A percentile compares a stretch with the other conserved stretches of the same genome.
Evolutionary conservation across 2,329 filamentous ascomycete genomes (phyloP).

Genomic region (Xylariaceae sp.): DNA sequence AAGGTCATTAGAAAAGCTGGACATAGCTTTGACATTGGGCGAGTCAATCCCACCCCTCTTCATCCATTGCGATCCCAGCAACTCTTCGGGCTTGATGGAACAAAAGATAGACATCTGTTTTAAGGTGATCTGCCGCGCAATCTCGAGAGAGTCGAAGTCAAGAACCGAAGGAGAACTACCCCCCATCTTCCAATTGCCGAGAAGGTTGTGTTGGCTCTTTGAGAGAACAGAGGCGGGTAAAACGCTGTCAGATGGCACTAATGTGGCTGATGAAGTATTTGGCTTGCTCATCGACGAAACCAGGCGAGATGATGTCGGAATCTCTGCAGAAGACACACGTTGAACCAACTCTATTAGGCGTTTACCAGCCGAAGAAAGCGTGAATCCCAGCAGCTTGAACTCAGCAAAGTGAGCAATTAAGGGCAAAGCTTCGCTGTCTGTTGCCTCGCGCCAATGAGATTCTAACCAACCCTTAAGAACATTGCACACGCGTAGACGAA

Average conservation of each 20-base stretch:
- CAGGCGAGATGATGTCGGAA: conserved; percentile 79
- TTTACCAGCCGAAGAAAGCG: conserved; percentile 78
- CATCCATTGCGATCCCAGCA: conserved; percentile 91
- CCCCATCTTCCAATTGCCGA: conserved; percentile 78
- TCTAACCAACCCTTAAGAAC: conserved; percentile 97
- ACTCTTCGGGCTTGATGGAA: conserved; percentile 88
- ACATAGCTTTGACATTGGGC: conserved; percentile 93
- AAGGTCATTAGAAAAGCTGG: conserved; percentile 87
- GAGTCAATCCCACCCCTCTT: conserved; percentile 82
- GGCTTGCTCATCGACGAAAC: conserved; percentile 90
- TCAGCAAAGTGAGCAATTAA: conserved; percentile 83
- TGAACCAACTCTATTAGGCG: conserved; percentile 81
- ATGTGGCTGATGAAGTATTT: conserved; percentile 74
- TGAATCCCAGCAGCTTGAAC: conserved; percentile 68
- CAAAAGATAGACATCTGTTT: conserved; percentile 93
- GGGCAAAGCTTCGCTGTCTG: conserved; percentile 76
- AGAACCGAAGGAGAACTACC: conserved; percentile 75
- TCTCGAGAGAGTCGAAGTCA: conserved; percentile 89
- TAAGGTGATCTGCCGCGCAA: conserved; percentile 90
- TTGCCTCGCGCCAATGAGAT: conserved; percentile 88
- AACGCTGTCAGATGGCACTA: conserved; percentile 73
- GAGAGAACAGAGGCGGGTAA: conserved; percentile 73
- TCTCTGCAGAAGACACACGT: conserved; percentile 76
- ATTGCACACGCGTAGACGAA: conserved; percentile 92
- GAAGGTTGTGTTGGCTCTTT: conserved; percentile 75